These are phyloP conservation scores for Penicillium verrucosum DNA, from an alignment of 2,329 filamentous ascomycete genomes.

Conservation along the genomic window DNA sequence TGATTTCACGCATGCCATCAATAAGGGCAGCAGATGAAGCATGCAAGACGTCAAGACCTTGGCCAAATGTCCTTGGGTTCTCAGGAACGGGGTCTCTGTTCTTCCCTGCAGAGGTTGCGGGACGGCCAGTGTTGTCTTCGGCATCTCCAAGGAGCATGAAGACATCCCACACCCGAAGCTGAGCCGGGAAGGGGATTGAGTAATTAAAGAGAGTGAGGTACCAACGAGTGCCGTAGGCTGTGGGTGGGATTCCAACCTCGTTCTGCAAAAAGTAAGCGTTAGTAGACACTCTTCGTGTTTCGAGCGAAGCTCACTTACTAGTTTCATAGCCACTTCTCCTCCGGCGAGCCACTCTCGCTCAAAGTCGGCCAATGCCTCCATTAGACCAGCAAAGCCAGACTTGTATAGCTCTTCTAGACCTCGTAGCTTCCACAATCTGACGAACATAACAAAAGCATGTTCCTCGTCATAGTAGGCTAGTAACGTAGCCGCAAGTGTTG, in stretches of 20 bases:
- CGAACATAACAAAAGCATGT: slow-evolving; percentile 89
- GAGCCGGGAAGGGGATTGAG: slow-evolving; percentile 88
- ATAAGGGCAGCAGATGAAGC: slow-evolving; percentile 86
- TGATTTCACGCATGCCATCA: slow-evolving; percentile 80
- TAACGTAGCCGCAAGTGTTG: slow-evolving; percentile 82
- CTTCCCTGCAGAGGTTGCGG: slow-evolving; percentile 23
- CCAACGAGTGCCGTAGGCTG: slow-evolving; percentile 95
- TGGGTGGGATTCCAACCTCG: slow-evolving; percentile 76
- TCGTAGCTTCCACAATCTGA: slow-evolving; percentile 86
- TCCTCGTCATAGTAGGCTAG: slow-evolving; percentile 98
- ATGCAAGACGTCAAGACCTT: slow-evolving; percentile 81
- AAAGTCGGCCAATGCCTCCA: slow-evolving; percentile 81
- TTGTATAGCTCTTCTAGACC: slow-evolving; percentile 82
- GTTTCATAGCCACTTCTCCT: slow-evolving; percentile 73
- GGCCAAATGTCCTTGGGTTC: slow-evolving; percentile 47
- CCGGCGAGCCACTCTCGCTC: slow-evolving; percentile 76
- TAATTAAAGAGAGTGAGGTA: slow-evolving; percentile 98
- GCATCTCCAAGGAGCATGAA: slow-evolving; percentile 89
- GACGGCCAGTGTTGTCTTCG: slow-evolving; percentile 42
- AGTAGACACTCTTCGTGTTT: neutral
- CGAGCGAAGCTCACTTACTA: slow-evolving; percentile 56
- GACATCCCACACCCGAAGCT: slow-evolving; percentile 95
- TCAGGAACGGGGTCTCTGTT: slow-evolving; percentile 20
- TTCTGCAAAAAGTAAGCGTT: slow-evolving; percentile 48
- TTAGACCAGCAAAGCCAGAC: slow-evolving; percentile 78